A percentile compares a stretch with the other conserved stretches of the same genome.
phyloP scores from a whole-genome alignment of 1,284 basidiomycete genomes.

The Moniliophthora roreri region DNA sequence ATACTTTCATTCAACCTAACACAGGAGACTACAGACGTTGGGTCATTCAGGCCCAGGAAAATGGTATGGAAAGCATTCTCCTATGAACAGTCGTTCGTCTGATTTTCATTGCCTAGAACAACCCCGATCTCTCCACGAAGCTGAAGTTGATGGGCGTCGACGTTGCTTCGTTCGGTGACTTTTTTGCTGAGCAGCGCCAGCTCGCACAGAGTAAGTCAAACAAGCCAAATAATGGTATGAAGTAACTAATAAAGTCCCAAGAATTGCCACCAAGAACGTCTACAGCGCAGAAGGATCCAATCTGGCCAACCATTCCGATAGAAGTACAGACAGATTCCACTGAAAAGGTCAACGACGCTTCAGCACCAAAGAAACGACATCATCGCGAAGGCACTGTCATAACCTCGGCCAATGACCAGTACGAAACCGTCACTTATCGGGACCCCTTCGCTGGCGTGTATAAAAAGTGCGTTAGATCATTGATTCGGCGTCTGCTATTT shows the following conservation, averaged over 20 bases:
- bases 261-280: not conserved
- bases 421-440: constrained; percentile 3
- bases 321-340: not conserved
- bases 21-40: constrained; percentile 48
- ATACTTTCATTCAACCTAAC: constrained; percentile 76
- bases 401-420: not conserved
- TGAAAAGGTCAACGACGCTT: constrained; percentile 1
- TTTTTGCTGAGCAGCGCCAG: constrained; percentile 61
- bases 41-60: not conserved
- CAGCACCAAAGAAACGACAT: constrained; percentile 2
- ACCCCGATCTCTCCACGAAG: constrained; percentile 1
- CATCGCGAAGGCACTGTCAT: constrained; percentile 1
- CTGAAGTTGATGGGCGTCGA: constrained; percentile 67
- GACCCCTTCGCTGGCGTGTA: constrained; percentile 69
- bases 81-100: too few relatives aligned
- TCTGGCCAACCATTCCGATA: not conserved
- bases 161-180: constrained; percentile 77
- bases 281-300: not conserved
- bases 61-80: too few relatives aligned
- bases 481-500: not conserved
- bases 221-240: constrained; percentile 12
- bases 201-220: constrained; percentile 19
- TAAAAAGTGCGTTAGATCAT: constrained; percentile 48
- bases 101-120: too few relatives aligned
- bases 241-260: constrained; percentile 12